Evolutionary conservation across 2,329 filamentous ascomycete genomes (phyloP), one percentile per base, ranked within the genome.

Genomic region (Colletotrichum melonis): DNA sequence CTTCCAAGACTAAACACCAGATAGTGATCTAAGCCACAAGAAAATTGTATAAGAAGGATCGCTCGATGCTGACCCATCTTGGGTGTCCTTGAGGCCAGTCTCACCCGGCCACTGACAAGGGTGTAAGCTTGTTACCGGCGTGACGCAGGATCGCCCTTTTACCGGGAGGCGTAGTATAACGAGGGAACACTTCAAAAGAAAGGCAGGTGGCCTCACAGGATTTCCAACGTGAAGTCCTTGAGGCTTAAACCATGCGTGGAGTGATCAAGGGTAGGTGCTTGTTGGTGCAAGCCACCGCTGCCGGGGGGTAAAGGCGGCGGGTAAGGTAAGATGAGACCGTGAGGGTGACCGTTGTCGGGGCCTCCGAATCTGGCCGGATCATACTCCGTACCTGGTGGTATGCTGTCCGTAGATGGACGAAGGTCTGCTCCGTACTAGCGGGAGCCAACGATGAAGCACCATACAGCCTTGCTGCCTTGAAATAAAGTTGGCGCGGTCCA

Each of bases 381-480:
- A 24, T 42, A 32, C 19, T 22, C 42, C 38, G 32, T 30, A 32
- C 8, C 19, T 22, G 42, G n/a, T n/a, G 42, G 42, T 22, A 49
- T n/a, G 42, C 42, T 22, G 38, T 42, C 38, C 38, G 38, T 42
- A 9, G 49, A 19, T 46, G 19, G n/a, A 14, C 16, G 14, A 57
- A 22, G 6, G 28, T 24, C 49, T 42, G 2, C 38, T 35, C 32
- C 11, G 11, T 35, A 35, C 32, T 42, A 63, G 28, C 42, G 38
- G n/a, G 14, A 30, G 16, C 11, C n/a, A 9, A 52, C n/a, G 11
- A 9, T 5, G 56, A 42, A 56, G 30, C 24, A 7, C 30, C 4
- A 16, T 68, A 38, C 58, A 58, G 69, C 65, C 30, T 63, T 52
- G 69, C 58, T 69, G 58, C 69, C 58, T 69, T 68, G 52, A 12